Conservation (phyloP, 164 flowering plant genomes). For the Umbellularia californica region DNA sequence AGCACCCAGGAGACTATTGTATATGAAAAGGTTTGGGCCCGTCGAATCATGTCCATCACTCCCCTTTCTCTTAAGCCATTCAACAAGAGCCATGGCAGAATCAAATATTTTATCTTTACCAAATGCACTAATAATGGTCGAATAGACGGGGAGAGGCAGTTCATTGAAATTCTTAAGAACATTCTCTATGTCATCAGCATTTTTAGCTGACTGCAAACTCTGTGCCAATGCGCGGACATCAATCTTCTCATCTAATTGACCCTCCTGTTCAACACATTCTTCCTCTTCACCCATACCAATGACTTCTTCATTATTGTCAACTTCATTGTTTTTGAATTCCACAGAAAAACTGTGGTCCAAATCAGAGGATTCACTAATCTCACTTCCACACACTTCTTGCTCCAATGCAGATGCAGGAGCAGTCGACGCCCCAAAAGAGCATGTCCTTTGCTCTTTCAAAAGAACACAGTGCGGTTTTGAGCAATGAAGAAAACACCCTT, state of each 20-base stretch:
- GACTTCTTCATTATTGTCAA: constrained; percentile 3
- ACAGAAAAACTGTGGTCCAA: constrained; percentile 15
- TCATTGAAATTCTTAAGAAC: constrained; percentile 58
- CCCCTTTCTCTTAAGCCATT: constrained; percentile 74
- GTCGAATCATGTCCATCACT: constrained; percentile 28
- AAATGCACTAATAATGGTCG: constrained; percentile 63
- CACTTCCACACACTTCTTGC: constrained; percentile 33
- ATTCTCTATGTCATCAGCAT: constrained; percentile 73
- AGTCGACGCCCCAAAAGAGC: constrained; percentile 16
- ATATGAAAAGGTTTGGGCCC: constrained; percentile 67
- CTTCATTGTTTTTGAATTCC: constrained; percentile 10
- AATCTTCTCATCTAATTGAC: constrained; percentile 29
- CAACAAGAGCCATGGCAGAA: constrained; percentile 65
- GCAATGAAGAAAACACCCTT: constrained; percentile 17
- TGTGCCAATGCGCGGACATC: constrained; percentile 68
- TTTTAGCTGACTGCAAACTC: constrained; percentile 46
- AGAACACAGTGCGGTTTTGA: constrained; percentile 18
- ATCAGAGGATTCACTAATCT: constrained; percentile 22
- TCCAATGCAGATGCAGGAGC: constrained; percentile 38
- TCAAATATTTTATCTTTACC: constrained; percentile 59
- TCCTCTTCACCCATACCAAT: constrained; percentile 13
- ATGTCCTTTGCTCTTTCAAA: constrained; percentile 20
- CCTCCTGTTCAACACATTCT: constrained; percentile 1
- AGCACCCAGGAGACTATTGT: constrained; percentile 82
- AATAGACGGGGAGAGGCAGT: constrained; percentile 69